Conservation (phyloP, 805 yeast genomes). For the Candida loeiensis region DNA sequence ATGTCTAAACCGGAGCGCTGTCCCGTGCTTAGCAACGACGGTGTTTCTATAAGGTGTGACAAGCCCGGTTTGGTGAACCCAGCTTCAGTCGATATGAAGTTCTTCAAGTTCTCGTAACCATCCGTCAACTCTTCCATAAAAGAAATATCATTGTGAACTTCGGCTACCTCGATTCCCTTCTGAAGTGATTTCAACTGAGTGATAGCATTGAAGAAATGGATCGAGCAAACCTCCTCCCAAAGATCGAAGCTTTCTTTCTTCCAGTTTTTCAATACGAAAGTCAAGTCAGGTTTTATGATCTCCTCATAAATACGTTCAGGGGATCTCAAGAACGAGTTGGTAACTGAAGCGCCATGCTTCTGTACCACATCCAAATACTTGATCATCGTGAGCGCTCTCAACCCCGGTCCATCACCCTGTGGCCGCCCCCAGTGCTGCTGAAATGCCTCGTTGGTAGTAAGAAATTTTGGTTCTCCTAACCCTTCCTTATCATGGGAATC, state of each 20-base stretch:
- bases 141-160: conserved; percentile 17
- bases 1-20: conserved; percentile 73
- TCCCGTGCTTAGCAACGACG: conserved; percentile 37
- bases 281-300: conserved; percentile 66
- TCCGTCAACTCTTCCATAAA: conserved; percentile 27
- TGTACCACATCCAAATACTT: conserved; percentile 49
- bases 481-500: conserved; percentile 43
- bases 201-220: conserved; percentile 76
- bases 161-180: conserved; percentile 47
- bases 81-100: conserved; percentile 36
- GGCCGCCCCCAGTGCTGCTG: conserved; percentile 86
- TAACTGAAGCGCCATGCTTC: conserved; percentile 22
- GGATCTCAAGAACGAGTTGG: conserved; percentile 24
- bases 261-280: conserved; percentile 65
- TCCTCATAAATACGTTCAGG: conserved; percentile 45
- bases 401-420: conserved; percentile 91
- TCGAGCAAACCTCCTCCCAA: conserved; percentile 84
- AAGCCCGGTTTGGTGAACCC: conserved; percentile 35
- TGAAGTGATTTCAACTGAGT: conserved; percentile 69
- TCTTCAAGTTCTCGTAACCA: conserved; percentile 32
- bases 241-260: conserved; percentile 67
- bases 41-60: conserved; percentile 70
- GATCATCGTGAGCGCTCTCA: conserved; percentile 64
- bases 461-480: conserved; percentile 89
- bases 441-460: conserved; percentile 62